Evolutionary conservation across 495 filamentous ascomycete species (phyloP).

Genomic region (Talaromyces proteolyticus): DNA sequence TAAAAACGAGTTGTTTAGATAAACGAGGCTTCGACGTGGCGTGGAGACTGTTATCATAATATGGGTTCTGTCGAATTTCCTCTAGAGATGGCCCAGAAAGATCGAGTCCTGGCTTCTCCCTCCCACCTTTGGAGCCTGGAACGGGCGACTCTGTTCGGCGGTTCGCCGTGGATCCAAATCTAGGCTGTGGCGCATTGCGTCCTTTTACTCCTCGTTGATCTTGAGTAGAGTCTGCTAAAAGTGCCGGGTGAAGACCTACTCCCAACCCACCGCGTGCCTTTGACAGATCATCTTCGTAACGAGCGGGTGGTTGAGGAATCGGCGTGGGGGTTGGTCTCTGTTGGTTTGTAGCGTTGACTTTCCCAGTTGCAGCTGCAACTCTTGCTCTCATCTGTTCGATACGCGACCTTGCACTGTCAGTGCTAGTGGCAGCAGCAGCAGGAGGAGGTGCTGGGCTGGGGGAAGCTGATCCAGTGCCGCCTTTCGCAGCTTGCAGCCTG

Average conservation of each 20-base stretch:
- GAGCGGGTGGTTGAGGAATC: conserved; percentile 30
- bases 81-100: conserved; percentile 63
- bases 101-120: conserved; percentile 58
- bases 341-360: conserved; percentile 41
- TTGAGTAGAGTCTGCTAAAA: conserved; percentile 67
- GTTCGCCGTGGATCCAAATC: conserved; percentile 54
- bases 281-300: conserved; percentile 41
- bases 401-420: conserved; percentile 42
- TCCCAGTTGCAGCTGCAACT: conserved; percentile 68
- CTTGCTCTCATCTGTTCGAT: conserved; percentile 72
- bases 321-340: conserved; percentile 31
- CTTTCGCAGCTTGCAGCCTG: conserved; percentile 41
- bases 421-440: conserved; percentile 17
- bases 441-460: conserved; percentile 36
- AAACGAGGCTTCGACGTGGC: conserved; percentile 58
- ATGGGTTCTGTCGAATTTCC: conserved; percentile 71
- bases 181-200: conserved; percentile 43
- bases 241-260: conserved; percentile 81
- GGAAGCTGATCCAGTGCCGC: conserved; percentile 23
- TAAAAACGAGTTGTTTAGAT: conserved; percentile 76
- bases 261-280: conserved; percentile 72
- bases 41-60: conserved; percentile 70
- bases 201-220: conserved; percentile 56
- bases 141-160: conserved; percentile 47
- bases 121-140: conserved; percentile 24